Base-by-base conservation (phyloP, 140 eudicot genomes). In the Stevia rebaudiana region DNA sequence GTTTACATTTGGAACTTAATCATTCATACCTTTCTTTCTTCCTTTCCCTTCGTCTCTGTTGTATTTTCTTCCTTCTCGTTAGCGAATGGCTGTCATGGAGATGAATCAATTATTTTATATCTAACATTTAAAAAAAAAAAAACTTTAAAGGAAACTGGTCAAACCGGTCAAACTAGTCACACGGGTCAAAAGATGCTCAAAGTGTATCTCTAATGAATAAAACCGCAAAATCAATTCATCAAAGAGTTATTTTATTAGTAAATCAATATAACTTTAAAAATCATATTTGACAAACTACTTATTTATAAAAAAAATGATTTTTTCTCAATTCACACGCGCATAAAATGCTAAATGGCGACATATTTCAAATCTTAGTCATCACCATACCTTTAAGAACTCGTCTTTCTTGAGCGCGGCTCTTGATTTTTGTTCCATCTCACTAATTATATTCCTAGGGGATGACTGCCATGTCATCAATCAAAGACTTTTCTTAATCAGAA, bases 21-120 rank as follows among this genome's bases (percentile, higher is more conserved):
- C 17, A 43, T 16, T 10, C 46, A 6, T 59, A 75, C 80, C 75
- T 75, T 75, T 61, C 12, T 41, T 36, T 75, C 80, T 68, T 75
- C 75, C 44, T 41, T 40, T 68, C 60, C 70, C 67, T 58, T 64
- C 13, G 51, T 35, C 35, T 53, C 78, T 46, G 72, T 25, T 17
- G 31, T 8, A 4, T 41, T 46, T 68, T 51, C 80, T 19, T 75
- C 80, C 46, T 75, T 74, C 49, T 65, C 72, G 2, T 36, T 56
- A 56, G 68, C 48, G 39, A 33, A n/a, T 71, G 54, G 53, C 76
- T 72, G 55, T 50, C 62, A 61, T 57, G 68, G 10, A 69, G 17
- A 33, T 49, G 15, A 52, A 63, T 43, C 17, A 56, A 69, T 44
- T n/a, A 39, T 17, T 12, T 17, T 13, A n/a, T 52, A 11, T 53